Conservation (phyloP, 306 rosid species). For the Lotus japonicus region DNA sequence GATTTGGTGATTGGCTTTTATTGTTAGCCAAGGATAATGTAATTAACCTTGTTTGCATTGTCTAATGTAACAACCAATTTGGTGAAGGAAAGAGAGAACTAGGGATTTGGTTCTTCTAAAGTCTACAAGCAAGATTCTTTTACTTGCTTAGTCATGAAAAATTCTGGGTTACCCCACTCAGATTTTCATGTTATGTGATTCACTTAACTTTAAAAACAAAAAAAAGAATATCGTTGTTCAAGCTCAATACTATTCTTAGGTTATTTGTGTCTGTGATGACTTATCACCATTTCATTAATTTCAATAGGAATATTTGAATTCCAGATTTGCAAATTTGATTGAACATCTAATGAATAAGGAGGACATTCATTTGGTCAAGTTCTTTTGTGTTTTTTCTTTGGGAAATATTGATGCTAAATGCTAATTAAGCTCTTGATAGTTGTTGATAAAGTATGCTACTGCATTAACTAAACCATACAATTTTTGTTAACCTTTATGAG, state of each 20-base stretch:
- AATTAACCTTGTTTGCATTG: background rate
- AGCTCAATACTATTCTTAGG: background rate
- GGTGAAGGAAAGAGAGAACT: background rate
- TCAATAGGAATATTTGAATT: background rate
- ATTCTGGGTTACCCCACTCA: background rate
- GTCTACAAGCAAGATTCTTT: background rate
- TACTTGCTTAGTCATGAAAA: background rate
- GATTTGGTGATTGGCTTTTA: background rate
- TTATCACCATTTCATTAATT: background rate
- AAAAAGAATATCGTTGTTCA: background rate
- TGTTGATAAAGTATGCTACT: background rate
- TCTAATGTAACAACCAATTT: background rate
- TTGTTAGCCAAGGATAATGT: background rate
- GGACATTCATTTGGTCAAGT: background rate
- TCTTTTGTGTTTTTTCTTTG: background rate
- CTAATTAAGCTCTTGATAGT: background rate
- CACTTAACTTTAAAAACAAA: background rate
- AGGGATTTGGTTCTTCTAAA: background rate
- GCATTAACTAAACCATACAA: background rate
- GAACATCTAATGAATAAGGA: background rate
- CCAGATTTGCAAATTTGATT: background rate
- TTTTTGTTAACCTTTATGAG: background rate
- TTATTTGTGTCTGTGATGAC: background rate
- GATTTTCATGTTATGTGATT: background rate
- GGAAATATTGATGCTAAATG: background rate